Evolutionary conservation across 495 filamentous ascomycete genomes (phyloP).

Genomic region (Endocarpon pusillum): DNA sequence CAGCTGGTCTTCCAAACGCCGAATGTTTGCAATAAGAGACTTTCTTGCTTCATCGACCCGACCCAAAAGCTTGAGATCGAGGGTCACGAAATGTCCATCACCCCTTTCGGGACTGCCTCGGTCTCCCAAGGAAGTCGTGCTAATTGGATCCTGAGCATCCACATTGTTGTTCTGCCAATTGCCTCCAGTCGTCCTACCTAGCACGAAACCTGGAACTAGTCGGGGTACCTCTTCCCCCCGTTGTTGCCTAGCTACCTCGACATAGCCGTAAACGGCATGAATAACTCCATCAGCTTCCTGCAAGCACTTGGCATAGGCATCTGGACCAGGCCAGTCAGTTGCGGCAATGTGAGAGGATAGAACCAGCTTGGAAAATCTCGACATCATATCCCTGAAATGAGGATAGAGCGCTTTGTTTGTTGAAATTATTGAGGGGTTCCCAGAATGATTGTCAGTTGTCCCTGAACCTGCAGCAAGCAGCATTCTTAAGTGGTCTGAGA

Average conservation of each 20-base stretch:
- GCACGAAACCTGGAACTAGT: constrained; percentile 81
- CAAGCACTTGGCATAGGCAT: constrained; percentile 84
- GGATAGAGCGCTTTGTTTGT: constrained; percentile 93
- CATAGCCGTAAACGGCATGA: constrained; percentile 83
- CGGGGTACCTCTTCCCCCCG: constrained; percentile 75
- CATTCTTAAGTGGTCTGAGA: constrained; percentile 87
- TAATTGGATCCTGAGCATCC: constrained; percentile 44
- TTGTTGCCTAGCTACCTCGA: constrained; percentile 85
- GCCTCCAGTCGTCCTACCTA: constrained; percentile 62
- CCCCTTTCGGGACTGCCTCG: constrained; percentile 55
- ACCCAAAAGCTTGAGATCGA: constrained; percentile 65
- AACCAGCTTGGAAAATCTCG: constrained; percentile 93
- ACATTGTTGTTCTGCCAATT: constrained; percentile 90
- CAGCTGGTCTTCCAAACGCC: constrained; percentile 74
- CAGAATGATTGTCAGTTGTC: constrained; percentile 96
- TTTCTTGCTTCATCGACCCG: constrained; percentile 69
- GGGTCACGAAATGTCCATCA: constrained; percentile 49
- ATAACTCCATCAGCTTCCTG: constrained; percentile 92
- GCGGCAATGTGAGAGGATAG: constrained; percentile 97
- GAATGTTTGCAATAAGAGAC: constrained; percentile 63
- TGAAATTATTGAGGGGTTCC: constrained; percentile 96
- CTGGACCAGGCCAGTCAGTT: constrained; percentile 70
- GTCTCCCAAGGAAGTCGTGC: constrained; percentile 64
- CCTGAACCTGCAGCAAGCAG: constrained; percentile 89
- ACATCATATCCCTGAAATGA: constrained; percentile 99